Evolutionary conservation across 257 asterid species (phyloP), one percentile per base, ranked within the genome.

Genomic region (Capsicum chinense): DNA sequence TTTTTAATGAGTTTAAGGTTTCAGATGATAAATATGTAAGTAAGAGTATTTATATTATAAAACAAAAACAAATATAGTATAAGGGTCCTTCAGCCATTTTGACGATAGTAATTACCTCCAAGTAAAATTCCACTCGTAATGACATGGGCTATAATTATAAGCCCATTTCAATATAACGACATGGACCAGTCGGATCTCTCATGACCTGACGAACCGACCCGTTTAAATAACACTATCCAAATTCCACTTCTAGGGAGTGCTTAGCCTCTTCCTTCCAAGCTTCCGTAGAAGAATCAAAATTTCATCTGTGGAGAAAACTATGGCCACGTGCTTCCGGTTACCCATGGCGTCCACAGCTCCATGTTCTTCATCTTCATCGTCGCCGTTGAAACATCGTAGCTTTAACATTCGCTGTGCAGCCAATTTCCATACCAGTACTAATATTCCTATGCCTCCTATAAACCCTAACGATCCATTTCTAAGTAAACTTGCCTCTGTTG

Each of bases 391-490:
- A 86, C 94, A 93, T 6, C 93, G 90, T 64, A 66, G 89, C 83
- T 82, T 83, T 58, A 56, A 78, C 48, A 58, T 85, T 11, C 33
- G 78, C 7, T 84, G 83, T 79, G 69, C 80, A 56, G 37, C 83
- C 80, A 84, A 80, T 83, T 83, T 87, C 88, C 21, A n/a, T 44
- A 81, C 57, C 56, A 52, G 83, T 70, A 62, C 90, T 54, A 91
- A 89, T 81, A 86, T 94, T 87, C 96, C 96, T 9, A 88, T 93
- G 86, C 93, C 97, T 85, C 97, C 97, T 4, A 1, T 92, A 9
- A 93, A 93, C 94, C 98, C 97, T 92, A 92, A 90, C 56, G 97
- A 95, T 90, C 98, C 95, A 21, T 92, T 94, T 83, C 85, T 94
- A 9, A 88, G 92, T 17, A 92, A 89, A 90, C 97, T 95, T 52